Conservation (phyloP, 2,329 filamentous ascomycete species). For the Penicillium crustosum region DNA sequence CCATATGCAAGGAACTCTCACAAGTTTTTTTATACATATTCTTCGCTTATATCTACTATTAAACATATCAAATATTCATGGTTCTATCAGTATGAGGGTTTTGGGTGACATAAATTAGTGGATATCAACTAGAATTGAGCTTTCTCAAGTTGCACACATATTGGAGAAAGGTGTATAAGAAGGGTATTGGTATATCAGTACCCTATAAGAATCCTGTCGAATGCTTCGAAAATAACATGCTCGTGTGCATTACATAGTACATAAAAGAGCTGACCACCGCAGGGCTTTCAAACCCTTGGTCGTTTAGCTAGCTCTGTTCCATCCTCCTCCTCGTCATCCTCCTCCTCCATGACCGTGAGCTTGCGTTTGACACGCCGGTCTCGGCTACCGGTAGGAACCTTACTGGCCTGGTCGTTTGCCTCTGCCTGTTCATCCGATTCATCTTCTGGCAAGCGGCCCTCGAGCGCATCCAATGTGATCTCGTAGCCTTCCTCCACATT, state of each 20-base stretch:
- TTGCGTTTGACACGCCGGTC: constrained; percentile 24
- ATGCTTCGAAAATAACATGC: neutral
- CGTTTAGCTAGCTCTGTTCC: constrained; percentile 32
- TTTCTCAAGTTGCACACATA: neutral
- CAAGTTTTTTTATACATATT: neutral
- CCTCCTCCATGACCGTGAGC: constrained; percentile 24
- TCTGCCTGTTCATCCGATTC: constrained; percentile 14
- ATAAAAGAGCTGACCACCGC: neutral
- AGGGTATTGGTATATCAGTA: too few species aligned
- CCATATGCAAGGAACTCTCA: neutral
- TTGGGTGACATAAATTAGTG: neutral
- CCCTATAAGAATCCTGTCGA: neutral
- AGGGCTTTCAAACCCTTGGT: constrained; percentile 29
- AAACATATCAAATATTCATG: neutral
- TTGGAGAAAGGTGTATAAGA: neutral
- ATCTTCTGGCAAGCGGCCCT: constrained; percentile 18
- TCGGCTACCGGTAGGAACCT: constrained; percentile 11
- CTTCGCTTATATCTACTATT: neutral
- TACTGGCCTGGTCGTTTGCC: neutral
- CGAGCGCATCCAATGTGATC: constrained; percentile 47
- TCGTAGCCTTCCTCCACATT: constrained; percentile 61
- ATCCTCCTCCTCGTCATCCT: constrained; percentile 30
- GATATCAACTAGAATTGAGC: neutral
- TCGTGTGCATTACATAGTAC: constrained; percentile 8
- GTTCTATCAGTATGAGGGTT: neutral